These are phyloP conservation scores for Cynara cardunculus DNA, from an alignment of 129 eudicot species.

Conservation along the genomic window DNA sequence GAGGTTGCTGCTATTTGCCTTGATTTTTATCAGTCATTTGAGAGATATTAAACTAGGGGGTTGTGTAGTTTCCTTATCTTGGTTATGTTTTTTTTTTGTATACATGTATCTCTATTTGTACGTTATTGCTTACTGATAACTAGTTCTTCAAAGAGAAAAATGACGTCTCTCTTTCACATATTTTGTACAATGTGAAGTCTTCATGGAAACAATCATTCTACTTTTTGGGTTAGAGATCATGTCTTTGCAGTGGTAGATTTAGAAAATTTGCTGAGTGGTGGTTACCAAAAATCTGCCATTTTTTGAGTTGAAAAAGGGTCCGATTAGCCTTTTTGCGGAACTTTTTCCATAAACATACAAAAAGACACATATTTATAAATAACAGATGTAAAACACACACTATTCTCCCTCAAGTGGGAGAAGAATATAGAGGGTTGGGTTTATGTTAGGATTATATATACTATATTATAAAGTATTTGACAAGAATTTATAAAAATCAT, in stretches of 20 bases:
- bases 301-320: too few species aligned
- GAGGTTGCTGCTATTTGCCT: background rate
- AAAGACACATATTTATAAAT: too few species aligned
- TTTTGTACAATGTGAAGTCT: background rate
- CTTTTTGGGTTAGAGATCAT: background rate
- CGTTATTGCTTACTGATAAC: background rate
- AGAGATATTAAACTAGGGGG: background rate
- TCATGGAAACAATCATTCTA: background rate
- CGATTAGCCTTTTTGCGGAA: too few species aligned
- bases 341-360: too few species aligned
- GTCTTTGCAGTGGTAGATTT: background rate
- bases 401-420: too few species aligned
- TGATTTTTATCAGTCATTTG: background rate
- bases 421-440: too few species aligned
- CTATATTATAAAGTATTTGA: too few species aligned
- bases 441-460: too few species aligned
- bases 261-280: background rate
- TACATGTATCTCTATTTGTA: background rate
- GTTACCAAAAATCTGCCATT: too few species aligned
- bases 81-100: background rate
- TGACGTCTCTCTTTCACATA: background rate
- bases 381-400: too few species aligned
- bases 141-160: too few species aligned
- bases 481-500: too few species aligned
- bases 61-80: background rate